A percentile compares a stretch with the other conserved stretches of the same genome.
Conservation (phyloP, 768 basidiomycete species). For the Collybia sordida region DNA sequence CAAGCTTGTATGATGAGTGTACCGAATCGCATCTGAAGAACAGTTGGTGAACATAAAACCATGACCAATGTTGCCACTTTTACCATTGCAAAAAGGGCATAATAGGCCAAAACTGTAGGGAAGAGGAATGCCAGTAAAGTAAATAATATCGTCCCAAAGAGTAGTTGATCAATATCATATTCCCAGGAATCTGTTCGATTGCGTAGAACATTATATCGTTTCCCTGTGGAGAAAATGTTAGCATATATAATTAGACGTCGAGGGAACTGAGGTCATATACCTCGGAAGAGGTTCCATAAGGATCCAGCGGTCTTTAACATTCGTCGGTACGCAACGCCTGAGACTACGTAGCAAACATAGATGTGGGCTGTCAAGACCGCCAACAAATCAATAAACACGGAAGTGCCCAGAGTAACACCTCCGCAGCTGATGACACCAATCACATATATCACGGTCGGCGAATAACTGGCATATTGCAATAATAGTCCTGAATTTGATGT, state of each 20-base stretch:
- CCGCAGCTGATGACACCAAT: conserved; percentile 38
- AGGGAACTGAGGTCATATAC: conserved; percentile 32
- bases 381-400: conserved; percentile 66
- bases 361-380: conserved; percentile 71
- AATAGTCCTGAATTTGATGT: conserved; percentile 20
- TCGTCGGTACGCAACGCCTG: conserved; percentile 59
- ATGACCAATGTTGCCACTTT: conserved; percentile 56
- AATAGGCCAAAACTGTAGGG: conserved; percentile 87
- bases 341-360: conserved; percentile 63
- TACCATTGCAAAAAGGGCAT: conserved; percentile 75
- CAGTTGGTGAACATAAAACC: conserved; percentile 28
- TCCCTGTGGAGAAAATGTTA: conserved; percentile 53
- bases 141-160: conserved; percentile 92
- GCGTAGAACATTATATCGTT: conserved; percentile 83
- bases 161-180: conserved; percentile 90
- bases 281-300: conserved; percentile 90
- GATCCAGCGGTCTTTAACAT: conserved; percentile 59
- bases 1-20: conserved; percentile 59
- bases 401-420: conserved; percentile 67
- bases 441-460: conserved; percentile 26
- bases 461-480: conserved; percentile 22
- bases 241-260: not conserved
- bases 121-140: conserved; percentile 78
- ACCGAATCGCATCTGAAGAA: conserved; percentile 46
- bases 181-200: conserved; percentile 88